A percentile compares a stretch with the other conserved stretches of the same genome.
Conservation (phyloP, 2,329 filamentous ascomycete genomes). For the Talaromyces rugulosus region DNA sequence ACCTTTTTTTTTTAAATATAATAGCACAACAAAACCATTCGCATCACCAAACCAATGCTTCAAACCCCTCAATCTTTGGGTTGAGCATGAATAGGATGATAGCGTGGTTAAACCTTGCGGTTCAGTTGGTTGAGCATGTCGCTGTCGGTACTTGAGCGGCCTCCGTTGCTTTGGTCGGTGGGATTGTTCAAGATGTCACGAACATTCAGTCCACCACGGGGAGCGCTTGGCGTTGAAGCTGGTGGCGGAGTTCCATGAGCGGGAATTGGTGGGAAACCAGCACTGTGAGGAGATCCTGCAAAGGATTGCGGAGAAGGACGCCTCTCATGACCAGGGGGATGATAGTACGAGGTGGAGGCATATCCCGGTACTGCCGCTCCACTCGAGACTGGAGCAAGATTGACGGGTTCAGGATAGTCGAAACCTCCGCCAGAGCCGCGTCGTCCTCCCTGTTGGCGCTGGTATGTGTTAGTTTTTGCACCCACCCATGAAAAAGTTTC, state of each 20-base stretch:
- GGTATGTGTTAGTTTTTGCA: constrained; percentile 3
- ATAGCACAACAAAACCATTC: not conserved
- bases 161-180: constrained; percentile 28
- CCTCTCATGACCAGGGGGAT: constrained; percentile 33
- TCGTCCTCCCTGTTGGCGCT: constrained; percentile 30
- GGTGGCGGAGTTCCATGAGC: constrained; percentile 36
- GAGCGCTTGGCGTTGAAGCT: constrained; percentile 29
- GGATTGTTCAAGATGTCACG: constrained; percentile 44
- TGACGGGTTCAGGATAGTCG: constrained; percentile 45
- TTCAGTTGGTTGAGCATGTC: constrained; percentile 48
- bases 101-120: constrained; percentile 30
- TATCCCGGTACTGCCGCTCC: constrained; percentile 41
- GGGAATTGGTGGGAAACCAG: constrained; percentile 35
- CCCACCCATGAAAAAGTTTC: constrained; percentile 9
- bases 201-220: constrained; percentile 44
- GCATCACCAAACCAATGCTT: not conserved
- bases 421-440: constrained; percentile 42
- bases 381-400: constrained; percentile 45
- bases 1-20: constrained; percentile 2
- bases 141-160: constrained; percentile 45
- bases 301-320: constrained; percentile 45
- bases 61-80: not conserved
- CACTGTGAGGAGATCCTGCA: constrained; percentile 40
- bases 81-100: not conserved
- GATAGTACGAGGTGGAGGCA: constrained; percentile 37